phyloP scores from a whole-genome alignment of 2,329 filamentous ascomycete species.

The Diaporthe eres region DNA sequence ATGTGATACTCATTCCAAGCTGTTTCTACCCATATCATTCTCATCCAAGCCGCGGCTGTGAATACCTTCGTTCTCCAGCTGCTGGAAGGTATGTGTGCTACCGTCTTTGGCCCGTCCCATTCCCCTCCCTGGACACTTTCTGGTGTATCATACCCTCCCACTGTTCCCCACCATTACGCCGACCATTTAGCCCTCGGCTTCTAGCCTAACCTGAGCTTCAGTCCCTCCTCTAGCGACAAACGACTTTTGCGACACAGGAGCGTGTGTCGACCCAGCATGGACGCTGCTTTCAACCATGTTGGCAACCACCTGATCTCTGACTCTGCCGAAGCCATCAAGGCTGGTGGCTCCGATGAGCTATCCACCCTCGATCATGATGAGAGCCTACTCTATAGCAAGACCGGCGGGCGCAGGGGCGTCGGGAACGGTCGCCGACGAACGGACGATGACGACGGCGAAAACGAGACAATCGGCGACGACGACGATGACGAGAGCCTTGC shows the following conservation, averaged over 20 bases:
- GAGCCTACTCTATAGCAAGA: constrained; percentile 81
- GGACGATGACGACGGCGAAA: constrained; percentile 92
- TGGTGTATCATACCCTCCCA: background rate
- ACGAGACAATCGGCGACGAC: constrained; percentile 86
- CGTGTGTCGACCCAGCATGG: constrained; percentile 68
- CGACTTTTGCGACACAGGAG: constrained; percentile 44
- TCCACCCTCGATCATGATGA: constrained; percentile 83
- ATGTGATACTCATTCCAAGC: constrained; percentile 37
- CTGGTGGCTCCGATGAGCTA: constrained; percentile 81
- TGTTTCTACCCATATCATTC: constrained; percentile 30
- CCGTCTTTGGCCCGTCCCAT: background rate
- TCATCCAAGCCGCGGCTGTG: constrained; percentile 32
- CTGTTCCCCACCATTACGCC: constrained; percentile 12
- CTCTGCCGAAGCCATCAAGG: constrained; percentile 89
- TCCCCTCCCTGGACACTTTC: constrained; percentile 1
- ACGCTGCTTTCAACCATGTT: constrained; percentile 85
- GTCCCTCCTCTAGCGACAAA: constrained; percentile 32
- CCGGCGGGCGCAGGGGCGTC: constrained; percentile 69
- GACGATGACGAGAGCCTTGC: constrained; percentile 78
- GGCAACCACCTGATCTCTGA: constrained; percentile 90
- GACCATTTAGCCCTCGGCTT: background rate
- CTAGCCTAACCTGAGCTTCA: constrained; percentile 7
- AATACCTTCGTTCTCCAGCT: constrained; percentile 29
- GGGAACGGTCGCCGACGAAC: constrained; percentile 66
- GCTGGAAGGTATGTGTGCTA: constrained; percentile 31